Conservation (phyloP, 805 yeast species). For the Kodamaea lidongshanica region DNA sequence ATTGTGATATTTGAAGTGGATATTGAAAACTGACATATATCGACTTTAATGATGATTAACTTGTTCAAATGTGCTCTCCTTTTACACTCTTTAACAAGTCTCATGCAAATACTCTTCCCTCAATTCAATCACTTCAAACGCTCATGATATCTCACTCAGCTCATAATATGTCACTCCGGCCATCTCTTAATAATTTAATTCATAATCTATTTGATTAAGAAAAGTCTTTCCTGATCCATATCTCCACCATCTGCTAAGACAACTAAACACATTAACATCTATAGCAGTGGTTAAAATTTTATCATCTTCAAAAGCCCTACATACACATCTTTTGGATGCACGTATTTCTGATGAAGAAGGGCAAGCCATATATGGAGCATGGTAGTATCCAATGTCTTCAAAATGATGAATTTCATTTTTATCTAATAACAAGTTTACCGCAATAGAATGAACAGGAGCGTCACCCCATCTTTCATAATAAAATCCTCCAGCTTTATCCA, state of each 20-base stretch:
- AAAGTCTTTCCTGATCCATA: conserved; percentile 56
- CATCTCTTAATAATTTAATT: conserved; percentile 1
- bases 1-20: no score
- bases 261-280: conserved; percentile 50
- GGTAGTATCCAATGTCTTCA: conserved; percentile 41
- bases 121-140: no score
- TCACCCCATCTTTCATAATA: conserved; percentile 62
- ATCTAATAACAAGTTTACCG: conserved; percentile 28
- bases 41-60: no score
- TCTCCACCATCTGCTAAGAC: conserved; percentile 74
- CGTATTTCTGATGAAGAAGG: conserved; percentile 30
- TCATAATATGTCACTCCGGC: no score
- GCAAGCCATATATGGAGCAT: conserved; percentile 38
- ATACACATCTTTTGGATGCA: conserved; percentile 34
- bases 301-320: conserved; percentile 18
- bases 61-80: no score
- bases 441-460: conserved; percentile 42
- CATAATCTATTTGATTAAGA: conserved; percentile 35
- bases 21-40: no score
- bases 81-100: no score
- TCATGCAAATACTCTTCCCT: no score
- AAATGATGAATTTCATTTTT: conserved; percentile 36
- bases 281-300: conserved; percentile 24
- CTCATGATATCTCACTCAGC: no score
- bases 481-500: conserved; percentile 47